Evolutionary conservation across 768 basidiomycete species (phyloP).

Genomic region (Russula griseocarnosa): DNA sequence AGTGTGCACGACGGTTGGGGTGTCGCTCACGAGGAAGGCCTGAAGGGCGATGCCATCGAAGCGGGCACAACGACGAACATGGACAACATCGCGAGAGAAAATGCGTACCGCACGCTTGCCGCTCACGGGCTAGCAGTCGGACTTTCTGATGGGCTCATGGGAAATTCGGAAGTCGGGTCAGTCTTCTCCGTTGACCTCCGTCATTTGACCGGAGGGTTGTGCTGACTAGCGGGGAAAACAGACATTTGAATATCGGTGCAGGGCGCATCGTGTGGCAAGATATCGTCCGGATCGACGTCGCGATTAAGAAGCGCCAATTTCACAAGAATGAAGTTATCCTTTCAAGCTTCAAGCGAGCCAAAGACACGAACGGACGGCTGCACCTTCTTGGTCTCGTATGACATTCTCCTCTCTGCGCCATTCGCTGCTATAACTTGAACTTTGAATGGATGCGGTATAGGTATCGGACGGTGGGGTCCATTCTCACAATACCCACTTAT

Average conservation of each 20-base stretch:
- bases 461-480: constrained; percentile 94
- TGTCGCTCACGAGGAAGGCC: constrained; percentile 58
- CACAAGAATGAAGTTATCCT: constrained; percentile 73
- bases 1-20: constrained; percentile 98
- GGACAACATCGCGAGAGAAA: constrained; percentile 77
- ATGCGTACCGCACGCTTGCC: constrained; percentile 65
- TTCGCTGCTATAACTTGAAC: constrained; percentile 9
- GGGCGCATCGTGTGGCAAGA: constrained; percentile 96
- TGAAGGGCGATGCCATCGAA: constrained; percentile 85
- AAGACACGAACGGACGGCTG: constrained; percentile 75
- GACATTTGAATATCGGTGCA: too few species aligned
- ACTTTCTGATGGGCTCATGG: constrained; percentile 78
- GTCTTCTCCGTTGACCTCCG: too few species aligned
- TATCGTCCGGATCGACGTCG: constrained; percentile 90
- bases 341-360: constrained; percentile 69
- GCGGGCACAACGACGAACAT: constrained; percentile 82
- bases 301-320: constrained; percentile 85
- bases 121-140: constrained; percentile 92
- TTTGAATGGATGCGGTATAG: constrained; percentile 38
- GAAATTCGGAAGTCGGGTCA: too few species aligned
- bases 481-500: too few species aligned
- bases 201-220: too few species aligned
- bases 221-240: too few species aligned
- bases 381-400: constrained; percentile 84
- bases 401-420: not conserved